Percentiles rank a stretch among this genome's conserved stretches.
These are phyloP conservation scores for Russula lepida DNA, from an alignment of 768 basidiomycete species.

Conservation along the genomic window DNA sequence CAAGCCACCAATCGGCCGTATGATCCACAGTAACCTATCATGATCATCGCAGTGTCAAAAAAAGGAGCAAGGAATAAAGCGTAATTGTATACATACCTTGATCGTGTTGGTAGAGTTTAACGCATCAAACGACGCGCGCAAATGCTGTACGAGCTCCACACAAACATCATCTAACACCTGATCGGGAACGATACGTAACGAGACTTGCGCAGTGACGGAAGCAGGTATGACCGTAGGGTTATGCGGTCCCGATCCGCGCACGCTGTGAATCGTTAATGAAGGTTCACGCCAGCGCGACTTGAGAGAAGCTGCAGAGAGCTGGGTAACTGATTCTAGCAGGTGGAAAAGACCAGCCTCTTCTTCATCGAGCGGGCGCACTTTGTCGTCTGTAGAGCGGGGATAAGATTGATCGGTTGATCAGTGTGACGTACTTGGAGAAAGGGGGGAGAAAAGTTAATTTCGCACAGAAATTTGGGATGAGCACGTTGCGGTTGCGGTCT, in stretches of 20 bases:
- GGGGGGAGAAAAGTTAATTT: neutral
- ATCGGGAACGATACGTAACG: conserved; percentile 90
- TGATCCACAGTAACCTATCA: conserved; percentile 68
- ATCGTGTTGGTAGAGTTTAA: conserved; percentile 65
- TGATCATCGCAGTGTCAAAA: neutral
- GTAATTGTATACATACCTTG: conserved; percentile 38
- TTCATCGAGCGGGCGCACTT: conserved; percentile 58
- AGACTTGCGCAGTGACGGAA: conserved; percentile 74
- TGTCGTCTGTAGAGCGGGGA: conserved; percentile 46
- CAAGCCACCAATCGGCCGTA: conserved; percentile 94
- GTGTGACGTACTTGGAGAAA: neutral
- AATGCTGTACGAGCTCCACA: conserved; percentile 47
- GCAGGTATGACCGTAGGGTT: conserved; percentile 87
- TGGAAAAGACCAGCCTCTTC: conserved; percentile 64
- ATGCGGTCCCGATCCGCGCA: conserved; percentile 73
- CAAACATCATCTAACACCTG: conserved; percentile 72
- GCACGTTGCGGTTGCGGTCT: conserved; percentile 47
- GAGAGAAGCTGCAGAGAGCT: conserved; percentile 57
- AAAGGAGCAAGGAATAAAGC: neutral
- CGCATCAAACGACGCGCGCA: conserved; percentile 48
- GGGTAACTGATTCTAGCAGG: conserved; percentile 58
- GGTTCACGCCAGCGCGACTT: conserved; percentile 84
- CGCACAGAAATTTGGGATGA: conserved; percentile 75
- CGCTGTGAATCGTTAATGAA: conserved; percentile 79
- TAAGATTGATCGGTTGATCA: neutral